These are phyloP conservation scores for Nakazawaea wyomingensis DNA, from an alignment of 805 yeast genomes.

Conservation along the genomic window DNA sequence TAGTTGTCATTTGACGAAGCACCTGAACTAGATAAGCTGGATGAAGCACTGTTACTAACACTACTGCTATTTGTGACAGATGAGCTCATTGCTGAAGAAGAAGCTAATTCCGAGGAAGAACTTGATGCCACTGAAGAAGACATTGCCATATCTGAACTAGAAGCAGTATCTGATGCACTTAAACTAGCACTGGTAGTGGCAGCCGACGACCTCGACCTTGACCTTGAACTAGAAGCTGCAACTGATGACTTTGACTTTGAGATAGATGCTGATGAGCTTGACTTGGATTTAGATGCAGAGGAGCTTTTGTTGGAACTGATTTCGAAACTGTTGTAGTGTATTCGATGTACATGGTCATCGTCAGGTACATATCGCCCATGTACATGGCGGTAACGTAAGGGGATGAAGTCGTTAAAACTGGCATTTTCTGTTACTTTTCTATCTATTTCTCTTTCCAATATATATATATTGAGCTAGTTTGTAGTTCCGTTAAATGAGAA, in stretches of 20 bases:
- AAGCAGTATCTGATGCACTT: too few species aligned
- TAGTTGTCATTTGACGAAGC: constrained; percentile 1
- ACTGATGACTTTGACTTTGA: too few species aligned
- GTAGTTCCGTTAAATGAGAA: too few species aligned
- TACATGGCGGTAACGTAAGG: constrained; percentile 12
- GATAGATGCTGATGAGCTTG: constrained; percentile 2
- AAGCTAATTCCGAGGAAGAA: not conserved
- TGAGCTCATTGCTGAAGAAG: not conserved
- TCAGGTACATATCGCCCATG: constrained; percentile 13
- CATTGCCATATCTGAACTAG: not conserved
- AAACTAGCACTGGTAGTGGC: too few species aligned
- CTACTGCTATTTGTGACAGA: constrained; percentile 1
- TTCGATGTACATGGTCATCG: constrained; percentile 13
- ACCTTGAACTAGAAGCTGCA: too few species aligned
- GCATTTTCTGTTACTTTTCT: constrained; percentile 2
- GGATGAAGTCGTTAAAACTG: constrained; percentile 9
- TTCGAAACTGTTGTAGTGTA: not conserved
- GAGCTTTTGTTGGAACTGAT: too few species aligned
- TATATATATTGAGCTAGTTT: too few species aligned
- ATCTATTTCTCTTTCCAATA: too few species aligned
- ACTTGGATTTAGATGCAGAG: constrained; percentile 5
- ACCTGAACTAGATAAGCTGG: too few species aligned
- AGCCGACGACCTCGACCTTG: too few species aligned
- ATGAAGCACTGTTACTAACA: too few species aligned
- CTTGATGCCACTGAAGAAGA: too few species aligned